A percentile compares a stretch with the other conserved stretches of the same genome.
These are phyloP conservation scores for Plenodomus lindquistii DNA, from an alignment of 2,329 filamentous ascomycete species.

Conservation along the genomic window DNA sequence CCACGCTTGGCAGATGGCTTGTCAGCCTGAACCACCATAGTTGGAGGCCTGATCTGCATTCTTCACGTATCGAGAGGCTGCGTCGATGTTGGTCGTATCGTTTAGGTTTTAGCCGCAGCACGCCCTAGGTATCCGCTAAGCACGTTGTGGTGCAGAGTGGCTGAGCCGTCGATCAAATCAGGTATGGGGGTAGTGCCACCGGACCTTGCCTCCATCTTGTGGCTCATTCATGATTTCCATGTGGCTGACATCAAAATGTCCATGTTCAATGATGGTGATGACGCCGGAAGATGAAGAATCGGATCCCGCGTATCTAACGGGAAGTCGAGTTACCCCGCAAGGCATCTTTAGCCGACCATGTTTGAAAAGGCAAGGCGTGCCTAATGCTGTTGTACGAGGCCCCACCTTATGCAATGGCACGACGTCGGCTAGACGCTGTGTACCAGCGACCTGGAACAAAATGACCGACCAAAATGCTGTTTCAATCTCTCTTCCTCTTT, in stretches of 20 bases:
- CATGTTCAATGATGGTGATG: not conserved
- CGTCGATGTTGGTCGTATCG: not conserved
- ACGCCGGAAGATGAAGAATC: not conserved
- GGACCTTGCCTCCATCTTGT: not conserved
- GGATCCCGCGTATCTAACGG: not conserved
- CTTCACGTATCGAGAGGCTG: not conserved
- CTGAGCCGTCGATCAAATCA: not conserved
- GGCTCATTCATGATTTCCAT: not conserved
- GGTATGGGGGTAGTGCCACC: not conserved
- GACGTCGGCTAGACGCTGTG: slow-evolving; percentile 20
- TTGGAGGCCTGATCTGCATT: slow-evolving; percentile 15
- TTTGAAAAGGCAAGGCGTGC: slow-evolving; percentile 11
- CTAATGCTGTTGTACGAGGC: slow-evolving; percentile 6
- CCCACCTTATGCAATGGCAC: slow-evolving; percentile 22
- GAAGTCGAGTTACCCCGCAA: not conserved
- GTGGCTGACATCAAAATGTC: not conserved
- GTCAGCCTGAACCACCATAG: slow-evolving; percentile 2
- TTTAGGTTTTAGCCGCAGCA: not conserved
- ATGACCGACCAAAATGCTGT: slow-evolving; percentile 2
- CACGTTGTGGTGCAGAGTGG: not conserved
- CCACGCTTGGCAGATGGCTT: slow-evolving; percentile 12
- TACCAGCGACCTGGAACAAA: slow-evolving; percentile 16
- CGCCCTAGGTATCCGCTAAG: slow-evolving; percentile 1
- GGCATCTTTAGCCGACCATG: not conserved
- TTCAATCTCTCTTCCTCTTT: not conserved